phyloP scores from a whole-genome alignment of 2,329 filamentous ascomycete species.

The Epichloe aotearoae region DNA sequence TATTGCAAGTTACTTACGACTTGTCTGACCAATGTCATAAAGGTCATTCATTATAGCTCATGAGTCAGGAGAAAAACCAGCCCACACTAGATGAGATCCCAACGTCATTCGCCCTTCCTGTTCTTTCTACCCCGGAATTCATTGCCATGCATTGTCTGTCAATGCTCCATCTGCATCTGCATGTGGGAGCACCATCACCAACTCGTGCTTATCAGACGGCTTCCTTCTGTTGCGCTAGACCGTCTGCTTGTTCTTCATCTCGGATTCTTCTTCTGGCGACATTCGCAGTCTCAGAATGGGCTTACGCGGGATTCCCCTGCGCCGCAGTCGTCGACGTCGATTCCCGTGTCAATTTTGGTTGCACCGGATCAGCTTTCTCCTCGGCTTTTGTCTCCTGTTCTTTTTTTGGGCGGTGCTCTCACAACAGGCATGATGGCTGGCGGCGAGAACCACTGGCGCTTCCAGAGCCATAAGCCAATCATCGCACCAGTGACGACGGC shows the following conservation, averaged over 20 bases:
- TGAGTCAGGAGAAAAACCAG: no score
- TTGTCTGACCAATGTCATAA: no score
- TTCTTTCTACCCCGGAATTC: no score
- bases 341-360: not conserved
- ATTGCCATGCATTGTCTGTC: no score
- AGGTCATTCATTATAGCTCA: no score
- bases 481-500: conserved; percentile 14
- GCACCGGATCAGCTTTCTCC: not conserved
- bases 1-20: no score
- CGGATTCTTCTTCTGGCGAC: not conserved
- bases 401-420: not conserved
- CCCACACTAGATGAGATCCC: no score
- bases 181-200: not conserved
- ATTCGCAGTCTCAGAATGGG: not conserved
- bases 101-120: no score
- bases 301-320: no score
- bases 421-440: not conserved
- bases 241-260: not conserved
- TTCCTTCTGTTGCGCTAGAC: not conserved
- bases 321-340: not conserved
- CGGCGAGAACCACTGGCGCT: not conserved
- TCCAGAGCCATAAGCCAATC: not conserved
- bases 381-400: not conserved
- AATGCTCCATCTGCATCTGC: not conserved
- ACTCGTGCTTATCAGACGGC: no score